Evolutionary conservation across 1,139 yeast genomes (phyloP).

Genomic region (Blastobotrys buckinghamii): DNA sequence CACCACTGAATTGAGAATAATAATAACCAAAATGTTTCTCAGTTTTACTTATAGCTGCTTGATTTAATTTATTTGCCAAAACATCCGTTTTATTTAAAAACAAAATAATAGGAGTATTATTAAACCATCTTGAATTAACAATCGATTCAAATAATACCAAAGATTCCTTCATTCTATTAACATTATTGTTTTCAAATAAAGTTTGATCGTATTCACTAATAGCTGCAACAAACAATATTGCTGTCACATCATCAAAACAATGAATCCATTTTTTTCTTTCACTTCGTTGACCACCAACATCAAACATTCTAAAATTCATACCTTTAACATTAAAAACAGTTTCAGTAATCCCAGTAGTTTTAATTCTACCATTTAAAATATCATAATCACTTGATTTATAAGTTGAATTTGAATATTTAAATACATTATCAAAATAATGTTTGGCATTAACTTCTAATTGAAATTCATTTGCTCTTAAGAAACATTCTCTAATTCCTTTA

Average conservation of each 20-base stretch:
- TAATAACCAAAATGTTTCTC: slow-evolving; percentile 19
- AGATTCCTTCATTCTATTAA: slow-evolving; percentile 89
- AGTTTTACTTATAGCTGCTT: slow-evolving; percentile 32
- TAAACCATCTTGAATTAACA: slow-evolving; percentile 82
- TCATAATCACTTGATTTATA: slow-evolving; percentile 77
- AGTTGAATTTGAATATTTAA: slow-evolving; percentile 53
- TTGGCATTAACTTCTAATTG: slow-evolving; percentile 78
- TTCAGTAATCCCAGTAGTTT: slow-evolving; percentile 94
- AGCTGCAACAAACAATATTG: slow-evolving; percentile 86
- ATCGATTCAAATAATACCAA: slow-evolving; percentile 76
- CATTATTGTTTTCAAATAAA: slow-evolving; percentile 82
- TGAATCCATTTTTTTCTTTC: slow-evolving; percentile 96
- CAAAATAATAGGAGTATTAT: slow-evolving; percentile 78
- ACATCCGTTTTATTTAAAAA: slow-evolving; percentile 86
- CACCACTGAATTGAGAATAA: slow-evolving; percentile 26
- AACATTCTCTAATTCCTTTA: slow-evolving; percentile 58
- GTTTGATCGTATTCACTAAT: slow-evolving; percentile 89
- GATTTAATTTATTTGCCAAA: slow-evolving; percentile 57
- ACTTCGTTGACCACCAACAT: slow-evolving; percentile 96
- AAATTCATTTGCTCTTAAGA: slow-evolving; percentile 61
- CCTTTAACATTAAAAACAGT: slow-evolving; percentile 64
- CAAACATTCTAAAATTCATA: slow-evolving; percentile 69
- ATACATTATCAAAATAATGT: slow-evolving; percentile 68
- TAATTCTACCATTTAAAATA: slow-evolving; percentile 83
- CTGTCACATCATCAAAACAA: slow-evolving; percentile 87